Percentiles rank a stretch among this genome's conserved stretches.
These are phyloP conservation scores for Magnusiomyces tetraspermus DNA, from an alignment of 1,139 yeast genomes.

Conservation along the genomic window DNA sequence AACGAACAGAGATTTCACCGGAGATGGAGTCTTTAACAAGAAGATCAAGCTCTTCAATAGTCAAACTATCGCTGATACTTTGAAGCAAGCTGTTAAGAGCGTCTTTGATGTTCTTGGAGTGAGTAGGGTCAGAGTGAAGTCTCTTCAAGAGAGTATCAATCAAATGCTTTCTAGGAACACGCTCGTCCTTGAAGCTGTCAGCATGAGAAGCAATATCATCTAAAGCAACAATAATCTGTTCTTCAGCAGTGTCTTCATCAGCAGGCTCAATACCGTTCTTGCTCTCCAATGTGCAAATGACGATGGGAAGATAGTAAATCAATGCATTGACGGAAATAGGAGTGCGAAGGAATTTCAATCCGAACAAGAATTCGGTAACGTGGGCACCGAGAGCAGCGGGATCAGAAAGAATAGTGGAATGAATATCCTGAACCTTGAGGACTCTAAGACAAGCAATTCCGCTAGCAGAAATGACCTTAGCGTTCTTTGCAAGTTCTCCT, in stretches of 20 bases:
- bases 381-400: conserved; percentile 48
- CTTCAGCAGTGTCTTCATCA: conserved; percentile 81
- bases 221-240: conserved; percentile 66
- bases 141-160: conserved; percentile 54
- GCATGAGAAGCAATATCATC: conserved; percentile 72
- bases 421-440: conserved; percentile 15
- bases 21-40: conserved; percentile 52
- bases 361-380: conserved; percentile 59
- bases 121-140: conserved; percentile 57
- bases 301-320: conserved; percentile 64
- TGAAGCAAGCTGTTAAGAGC: conserved; percentile 69
- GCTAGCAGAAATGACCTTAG: conserved; percentile 34
- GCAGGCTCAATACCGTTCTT: conserved; percentile 48
- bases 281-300: conserved; percentile 42
- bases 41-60: conserved; percentile 47
- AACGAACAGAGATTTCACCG: conserved; percentile 62
- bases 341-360: conserved; percentile 61
- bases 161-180: conserved; percentile 61
- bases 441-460: conserved; percentile 65
- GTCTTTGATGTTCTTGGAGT: conserved; percentile 74
- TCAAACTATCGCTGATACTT: conserved; percentile 55
- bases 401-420: conserved; percentile 34
- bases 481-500: conserved; percentile 43
- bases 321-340: conserved; percentile 62
- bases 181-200: conserved; percentile 55